phyloP scores from a whole-genome alignment of 495 filamentous ascomycete species.

The Penicillium lividum region DNA sequence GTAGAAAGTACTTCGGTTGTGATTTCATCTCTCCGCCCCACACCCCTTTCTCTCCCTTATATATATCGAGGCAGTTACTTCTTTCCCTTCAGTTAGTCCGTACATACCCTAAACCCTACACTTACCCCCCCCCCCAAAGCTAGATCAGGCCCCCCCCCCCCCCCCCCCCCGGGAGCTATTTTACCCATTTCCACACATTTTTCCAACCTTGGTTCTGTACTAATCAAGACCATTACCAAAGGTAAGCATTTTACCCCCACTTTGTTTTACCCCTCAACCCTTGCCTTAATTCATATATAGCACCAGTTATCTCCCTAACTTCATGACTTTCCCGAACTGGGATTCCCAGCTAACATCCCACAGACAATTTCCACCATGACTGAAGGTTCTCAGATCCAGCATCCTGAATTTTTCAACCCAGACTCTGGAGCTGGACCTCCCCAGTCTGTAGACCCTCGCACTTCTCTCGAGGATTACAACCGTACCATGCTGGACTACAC shows the following conservation, averaged over 20 bases:
- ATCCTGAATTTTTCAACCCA: constrained; percentile 24
- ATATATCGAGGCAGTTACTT: constrained; percentile 12
- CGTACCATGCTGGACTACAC: constrained; percentile 49
- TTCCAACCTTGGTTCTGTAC: constrained; percentile 11
- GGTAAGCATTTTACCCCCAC: constrained; percentile 8
- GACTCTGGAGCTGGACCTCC: constrained; percentile 24
- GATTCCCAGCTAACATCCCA: background rate
- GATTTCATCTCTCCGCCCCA: constrained; percentile 19
- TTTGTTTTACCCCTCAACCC: background rate
- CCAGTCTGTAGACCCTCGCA: constrained; percentile 28
- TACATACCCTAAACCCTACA: constrained; percentile 21
- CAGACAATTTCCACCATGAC: constrained; percentile 27
- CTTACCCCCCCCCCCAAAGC: constrained; percentile 11
- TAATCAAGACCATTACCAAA: constrained; percentile 2
- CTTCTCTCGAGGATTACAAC: constrained; percentile 47
- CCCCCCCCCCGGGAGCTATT: constrained; percentile 7
- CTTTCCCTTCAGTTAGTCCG: background rate
- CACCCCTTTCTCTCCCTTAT: constrained; percentile 12
- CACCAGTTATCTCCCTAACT: background rate
- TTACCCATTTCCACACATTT: constrained; percentile 8
- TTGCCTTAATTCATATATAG: background rate
- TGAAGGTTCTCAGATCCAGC: constrained; percentile 24
- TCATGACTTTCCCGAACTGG: background rate
- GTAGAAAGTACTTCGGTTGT: background rate
- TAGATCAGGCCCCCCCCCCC: constrained; percentile 8